These are phyloP conservation scores for Penicillium hesseltinei DNA, from an alignment of 2,329 filamentous ascomycete genomes.

Conservation along the genomic window DNA sequence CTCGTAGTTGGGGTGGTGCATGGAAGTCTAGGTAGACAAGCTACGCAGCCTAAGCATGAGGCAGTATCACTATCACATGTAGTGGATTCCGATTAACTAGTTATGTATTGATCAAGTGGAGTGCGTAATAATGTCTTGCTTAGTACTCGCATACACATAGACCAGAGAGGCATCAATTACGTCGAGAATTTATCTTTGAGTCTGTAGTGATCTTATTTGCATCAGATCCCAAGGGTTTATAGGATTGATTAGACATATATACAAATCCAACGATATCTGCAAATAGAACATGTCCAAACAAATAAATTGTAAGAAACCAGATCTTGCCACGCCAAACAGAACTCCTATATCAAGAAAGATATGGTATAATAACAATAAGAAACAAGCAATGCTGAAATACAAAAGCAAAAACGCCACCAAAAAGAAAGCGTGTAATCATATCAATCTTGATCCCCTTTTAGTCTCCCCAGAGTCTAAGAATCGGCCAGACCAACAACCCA, in stretches of 20 bases:
- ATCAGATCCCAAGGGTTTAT: too few relatives aligned
- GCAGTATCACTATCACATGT: background rate
- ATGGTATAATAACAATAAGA: background rate
- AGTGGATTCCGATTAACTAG: too few relatives aligned
- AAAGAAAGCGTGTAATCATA: background rate
- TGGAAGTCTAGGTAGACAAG: background rate
- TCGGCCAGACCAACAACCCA: too few relatives aligned
- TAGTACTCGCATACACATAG: background rate
- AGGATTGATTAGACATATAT: too few relatives aligned
- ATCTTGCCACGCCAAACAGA: background rate
- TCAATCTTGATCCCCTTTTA: background rate
- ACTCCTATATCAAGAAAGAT: background rate
- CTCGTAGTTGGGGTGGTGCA: background rate
- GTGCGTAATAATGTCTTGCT: background rate
- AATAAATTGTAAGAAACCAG: background rate
- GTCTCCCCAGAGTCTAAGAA: too few relatives aligned
- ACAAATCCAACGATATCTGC: too few relatives aligned
- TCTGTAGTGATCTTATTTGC: background rate
- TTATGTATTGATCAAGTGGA: background rate
- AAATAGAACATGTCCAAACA: background rate
- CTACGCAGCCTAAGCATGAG: too few relatives aligned
- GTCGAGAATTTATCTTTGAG: background rate
- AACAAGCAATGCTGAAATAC: background rate
- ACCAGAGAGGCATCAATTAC: background rate
- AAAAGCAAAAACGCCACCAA: background rate